These are phyloP conservation scores for Fusarium compactum DNA, from an alignment of 2,329 filamentous ascomycete species.

Conservation along the genomic window DNA sequence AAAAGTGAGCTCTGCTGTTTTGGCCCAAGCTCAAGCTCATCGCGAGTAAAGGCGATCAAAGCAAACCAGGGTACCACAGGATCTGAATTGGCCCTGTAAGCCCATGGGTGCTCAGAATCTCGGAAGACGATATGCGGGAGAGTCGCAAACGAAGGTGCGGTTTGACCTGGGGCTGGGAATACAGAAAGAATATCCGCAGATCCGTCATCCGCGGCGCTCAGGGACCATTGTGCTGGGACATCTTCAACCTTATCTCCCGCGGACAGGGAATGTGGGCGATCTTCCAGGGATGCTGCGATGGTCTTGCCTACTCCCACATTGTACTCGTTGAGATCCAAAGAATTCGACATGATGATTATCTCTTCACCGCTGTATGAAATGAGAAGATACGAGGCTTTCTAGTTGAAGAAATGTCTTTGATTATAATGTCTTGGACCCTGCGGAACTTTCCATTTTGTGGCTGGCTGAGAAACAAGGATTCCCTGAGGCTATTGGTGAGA, in stretches of 20 bases:
- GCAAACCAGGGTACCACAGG: not conserved
- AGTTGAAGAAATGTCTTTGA: not conserved
- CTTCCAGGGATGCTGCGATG: not conserved
- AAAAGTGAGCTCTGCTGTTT: accelerated
- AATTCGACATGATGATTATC: not conserved
- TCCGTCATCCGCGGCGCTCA: not conserved
- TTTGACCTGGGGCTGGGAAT: not conserved
- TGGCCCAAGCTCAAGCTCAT: not conserved
- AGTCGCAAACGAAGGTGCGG: not conserved
- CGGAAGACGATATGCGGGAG: not conserved
- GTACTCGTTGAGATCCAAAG: accelerated
- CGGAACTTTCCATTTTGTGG: not conserved
- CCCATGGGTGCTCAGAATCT: not conserved
- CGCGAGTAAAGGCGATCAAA: not conserved
- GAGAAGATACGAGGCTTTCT: not conserved
- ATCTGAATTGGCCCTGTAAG: not conserved
- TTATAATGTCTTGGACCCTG: not conserved
- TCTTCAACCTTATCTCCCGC: not conserved
- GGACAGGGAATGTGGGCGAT: not conserved
- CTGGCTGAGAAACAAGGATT: not conserved
- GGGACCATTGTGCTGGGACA: not conserved
- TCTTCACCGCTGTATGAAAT: not conserved
- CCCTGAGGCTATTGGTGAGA: not conserved
- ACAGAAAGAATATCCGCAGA: not conserved
- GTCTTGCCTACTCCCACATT: not conserved